Evolutionary conservation across 495 filamentous ascomycete genomes (phyloP), one percentile per base, ranked within the genome.

Genomic region (Hypomontagnella monticulosa): DNA sequence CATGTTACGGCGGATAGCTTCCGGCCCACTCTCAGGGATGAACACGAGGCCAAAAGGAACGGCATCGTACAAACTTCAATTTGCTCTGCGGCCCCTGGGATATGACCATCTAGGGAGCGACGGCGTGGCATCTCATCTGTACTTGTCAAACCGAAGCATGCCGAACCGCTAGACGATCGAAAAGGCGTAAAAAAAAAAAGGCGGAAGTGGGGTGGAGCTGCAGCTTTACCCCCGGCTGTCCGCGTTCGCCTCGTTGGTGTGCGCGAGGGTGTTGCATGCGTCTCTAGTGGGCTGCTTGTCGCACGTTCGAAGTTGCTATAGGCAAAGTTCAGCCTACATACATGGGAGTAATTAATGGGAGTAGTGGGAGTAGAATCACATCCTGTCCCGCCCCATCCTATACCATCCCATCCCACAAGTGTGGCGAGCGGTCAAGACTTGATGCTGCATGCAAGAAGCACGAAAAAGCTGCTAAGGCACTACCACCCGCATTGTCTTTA

Each of bases 161-260:
- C 51, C 57, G 57, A 52, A 52, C 15, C 44, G 44, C 23, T 30
- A 27, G 30, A 36, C 44, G 38, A 32, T 57, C 30, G 19, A 61
- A 44, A 37, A 34, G 46, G 32, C 52, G 64, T 3, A 27, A 27
- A 15, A 27, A 27, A 27, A 15, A 61, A 51, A 37, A 34, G 46
- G 32, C 52, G 64, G 48, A 37, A 44, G 63, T 61, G 63, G 63
- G 57, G 63, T 67, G 33, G 12, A 56, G 36, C 30, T 61, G 40
- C 51, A 67, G 64, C 47, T 50, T 52, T 44, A 40, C 23, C 47
- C 53, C 58, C 58, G 36, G 32, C 41, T 42, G 27, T 32, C 47
- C 48, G 34, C 43, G 43, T 61, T 46, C 52, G 44, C 47, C 64
- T 57, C n/a, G 57, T 42, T 56, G 46, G 36, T 34, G 16, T 42